Base-by-base conservation (phyloP, 106 monocot species). In the Alisma plantagoaquatica region DNA sequence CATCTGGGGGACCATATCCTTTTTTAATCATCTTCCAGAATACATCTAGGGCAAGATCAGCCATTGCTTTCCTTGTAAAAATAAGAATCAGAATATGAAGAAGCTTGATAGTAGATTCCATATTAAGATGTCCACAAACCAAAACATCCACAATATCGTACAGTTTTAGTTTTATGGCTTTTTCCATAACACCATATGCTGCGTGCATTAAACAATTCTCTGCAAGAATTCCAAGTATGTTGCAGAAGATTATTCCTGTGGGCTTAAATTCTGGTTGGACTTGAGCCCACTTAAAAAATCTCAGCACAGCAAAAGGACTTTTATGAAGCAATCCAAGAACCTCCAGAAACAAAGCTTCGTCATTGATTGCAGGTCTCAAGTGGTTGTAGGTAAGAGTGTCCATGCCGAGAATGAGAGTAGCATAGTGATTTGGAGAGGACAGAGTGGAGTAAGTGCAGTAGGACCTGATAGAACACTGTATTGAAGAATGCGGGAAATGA, bases 261-360 rank as follows among this genome's bases (percentile, higher is more conserved):
- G 60, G 73, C 22, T 42, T 17, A 77, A 77, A 76, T 30, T 31
- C 54, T 14, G 65, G 64, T 26, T 86, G 80, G 18, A 46, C 55
- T 21, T 77, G 72, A 24, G 86, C 73, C 80, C 86, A 86, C 31
- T 80, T 70, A 60, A 86, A 80, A 68, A 86, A 77, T 23, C 68
- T 62, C 57, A 86, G 70, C 19, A 70, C 77, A 29, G 67, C 25
- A 25, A 25, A 17, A 27, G 86, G 86, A 2, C 29, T 63, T 18
- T 29, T 16, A 8, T 74, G 73, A 50, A 77, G 12, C 12, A 80
- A 80, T 6, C 20, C 21, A 45, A 86, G 76, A 10, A 63, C 65
- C 11, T 18, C 1, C 46, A 80, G 66, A 53, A 80, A 75, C 29
- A 75, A 56, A 8, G 22, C 33, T 2, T n/a, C 52, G 43, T 78